Percentiles rank a stretch among this genome's conserved stretches.
Evolutionary conservation across 371 early-diverging fungal species (phyloP).

Genomic region (Mortierella sp.): DNA sequence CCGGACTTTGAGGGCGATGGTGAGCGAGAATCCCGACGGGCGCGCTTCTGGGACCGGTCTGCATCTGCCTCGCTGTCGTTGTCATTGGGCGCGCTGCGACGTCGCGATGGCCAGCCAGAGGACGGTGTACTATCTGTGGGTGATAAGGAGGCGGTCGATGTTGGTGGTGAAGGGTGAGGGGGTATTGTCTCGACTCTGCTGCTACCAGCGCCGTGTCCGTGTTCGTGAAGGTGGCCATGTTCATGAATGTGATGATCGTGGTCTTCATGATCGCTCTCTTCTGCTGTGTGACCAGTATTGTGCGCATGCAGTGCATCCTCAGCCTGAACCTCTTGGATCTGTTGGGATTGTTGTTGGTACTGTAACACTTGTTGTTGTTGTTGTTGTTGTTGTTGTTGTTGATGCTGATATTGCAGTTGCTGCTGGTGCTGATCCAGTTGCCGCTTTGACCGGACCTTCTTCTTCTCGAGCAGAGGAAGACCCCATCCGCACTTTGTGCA

Average conservation of each 20-base stretch:
- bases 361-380: background rate
- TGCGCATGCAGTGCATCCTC: background rate
- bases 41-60: constrained; percentile 26
- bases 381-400: background rate
- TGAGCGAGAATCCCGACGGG: constrained; percentile 23
- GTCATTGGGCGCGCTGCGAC: constrained; percentile 38
- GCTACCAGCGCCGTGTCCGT: background rate
- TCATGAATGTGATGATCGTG: background rate
- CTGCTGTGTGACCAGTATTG: background rate
- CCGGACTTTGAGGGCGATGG: constrained; percentile 10
- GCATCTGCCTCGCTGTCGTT: constrained; percentile 13
- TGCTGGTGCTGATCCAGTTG: constrained; percentile 7
- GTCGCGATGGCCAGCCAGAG: constrained; percentile 21
- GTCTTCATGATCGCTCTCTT: constrained; percentile 81
- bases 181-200: background rate
- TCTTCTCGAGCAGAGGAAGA: constrained; percentile 77
- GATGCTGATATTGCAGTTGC: background rate
- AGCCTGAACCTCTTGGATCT: constrained; percentile 12
- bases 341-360: background rate
- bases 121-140: background rate
- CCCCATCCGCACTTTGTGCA: constrained; percentile 98
- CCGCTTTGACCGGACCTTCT: constrained; percentile 45
- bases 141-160: constrained; percentile 25
- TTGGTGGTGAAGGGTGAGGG: constrained; percentile 44
- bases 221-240: background rate